phyloP scores from a whole-genome alignment of 2,329 filamentous ascomycete species.

The Beauveria varroae region DNA sequence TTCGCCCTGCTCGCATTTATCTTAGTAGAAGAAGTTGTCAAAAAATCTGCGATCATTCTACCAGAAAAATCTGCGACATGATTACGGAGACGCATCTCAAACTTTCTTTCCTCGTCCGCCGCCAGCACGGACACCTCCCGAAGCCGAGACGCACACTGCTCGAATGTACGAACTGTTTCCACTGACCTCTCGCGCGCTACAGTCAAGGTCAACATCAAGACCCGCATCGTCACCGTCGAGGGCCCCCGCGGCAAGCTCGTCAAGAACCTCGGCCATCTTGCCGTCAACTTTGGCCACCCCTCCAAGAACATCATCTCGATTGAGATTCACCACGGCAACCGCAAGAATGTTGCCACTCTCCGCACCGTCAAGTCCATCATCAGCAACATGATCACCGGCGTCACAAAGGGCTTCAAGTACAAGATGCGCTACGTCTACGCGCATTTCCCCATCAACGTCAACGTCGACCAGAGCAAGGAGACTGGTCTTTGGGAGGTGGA shows the following conservation, averaged over 20 bases:
- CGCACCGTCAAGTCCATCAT: constrained; percentile 97
- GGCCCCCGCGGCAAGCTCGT: constrained; percentile 93
- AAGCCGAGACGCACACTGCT: not conserved
- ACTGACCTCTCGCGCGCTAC: constrained; percentile 28
- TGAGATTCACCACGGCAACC: constrained; percentile 95
- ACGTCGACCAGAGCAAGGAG: constrained; percentile 93
- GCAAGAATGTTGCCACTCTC: constrained; percentile 97
- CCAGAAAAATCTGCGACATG: not conserved
- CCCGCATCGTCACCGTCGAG: constrained; percentile 92
- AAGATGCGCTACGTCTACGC: constrained; percentile 99
- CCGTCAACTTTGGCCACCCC: constrained; percentile 89
- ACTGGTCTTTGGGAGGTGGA: constrained; percentile 84
- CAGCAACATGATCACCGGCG: constrained; percentile 97
- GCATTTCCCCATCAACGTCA: constrained; percentile 99
- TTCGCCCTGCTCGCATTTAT: not conserved
- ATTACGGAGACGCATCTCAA: not conserved
- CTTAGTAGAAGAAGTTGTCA: not conserved
- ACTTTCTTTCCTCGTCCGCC: not conserved
- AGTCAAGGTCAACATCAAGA: constrained; percentile 99
- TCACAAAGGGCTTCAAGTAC: constrained; percentile 99
- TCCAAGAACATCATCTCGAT: constrained; percentile 85
- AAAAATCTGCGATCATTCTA: not conserved
- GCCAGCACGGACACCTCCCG: not conserved
- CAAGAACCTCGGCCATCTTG: constrained; percentile 94
- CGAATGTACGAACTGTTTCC: constrained; percentile 7